Percentiles rank a stretch among this genome's conserved stretches.
These are phyloP conservation scores for Naganishia kalamii DNA, from an alignment of 768 basidiomycete genomes.

Conservation along the genomic window DNA sequence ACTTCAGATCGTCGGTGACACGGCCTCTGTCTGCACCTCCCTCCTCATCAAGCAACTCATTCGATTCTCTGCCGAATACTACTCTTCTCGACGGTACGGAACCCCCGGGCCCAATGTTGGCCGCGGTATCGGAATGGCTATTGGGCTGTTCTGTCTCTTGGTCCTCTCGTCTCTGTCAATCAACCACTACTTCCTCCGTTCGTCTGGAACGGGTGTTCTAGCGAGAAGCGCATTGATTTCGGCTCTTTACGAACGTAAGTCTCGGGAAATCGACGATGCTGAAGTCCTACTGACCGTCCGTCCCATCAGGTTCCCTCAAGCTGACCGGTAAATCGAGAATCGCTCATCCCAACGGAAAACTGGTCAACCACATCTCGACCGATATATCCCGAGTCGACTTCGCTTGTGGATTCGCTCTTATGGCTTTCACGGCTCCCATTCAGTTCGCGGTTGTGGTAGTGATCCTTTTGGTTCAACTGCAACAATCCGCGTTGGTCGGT, in stretches of 20 bases:
- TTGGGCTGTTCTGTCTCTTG: slow-evolving; percentile 65
- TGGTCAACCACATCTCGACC: slow-evolving; percentile 75
- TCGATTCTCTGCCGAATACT: slow-evolving; percentile 22
- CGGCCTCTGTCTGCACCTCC: slow-evolving; percentile 47
- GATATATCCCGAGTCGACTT: slow-evolving; percentile 79
- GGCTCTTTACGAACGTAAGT: slow-evolving; percentile 67
- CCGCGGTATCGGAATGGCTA: slow-evolving; percentile 65
- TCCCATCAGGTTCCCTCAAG: slow-evolving; percentile 47
- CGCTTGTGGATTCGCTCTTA: slow-evolving; percentile 62
- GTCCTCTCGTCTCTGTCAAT: slow-evolving; percentile 60
- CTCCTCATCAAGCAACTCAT: slow-evolving; percentile 40
- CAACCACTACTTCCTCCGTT: slow-evolving; percentile 78
- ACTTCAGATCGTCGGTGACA: slow-evolving; percentile 34
- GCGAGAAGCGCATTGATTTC: slow-evolving; percentile 78
- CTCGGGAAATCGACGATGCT: slow-evolving; percentile 36
- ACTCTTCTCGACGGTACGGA: slow-evolving; percentile 22
- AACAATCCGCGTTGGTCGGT: slow-evolving; percentile 56
- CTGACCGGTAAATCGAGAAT: slow-evolving; percentile 73
- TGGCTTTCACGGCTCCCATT: slow-evolving; percentile 60
- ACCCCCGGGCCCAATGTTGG: slow-evolving; percentile 50
- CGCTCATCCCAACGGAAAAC: slow-evolving; percentile 74
- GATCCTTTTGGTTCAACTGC: slow-evolving; percentile 67
- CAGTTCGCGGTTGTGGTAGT: slow-evolving; percentile 40
- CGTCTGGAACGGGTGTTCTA: slow-evolving; percentile 65
- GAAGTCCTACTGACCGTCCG: not conserved